Evolutionary conservation across 2,329 filamentous ascomycete species (phyloP).

Genomic region (Lasiodiplodia citricola): DNA sequence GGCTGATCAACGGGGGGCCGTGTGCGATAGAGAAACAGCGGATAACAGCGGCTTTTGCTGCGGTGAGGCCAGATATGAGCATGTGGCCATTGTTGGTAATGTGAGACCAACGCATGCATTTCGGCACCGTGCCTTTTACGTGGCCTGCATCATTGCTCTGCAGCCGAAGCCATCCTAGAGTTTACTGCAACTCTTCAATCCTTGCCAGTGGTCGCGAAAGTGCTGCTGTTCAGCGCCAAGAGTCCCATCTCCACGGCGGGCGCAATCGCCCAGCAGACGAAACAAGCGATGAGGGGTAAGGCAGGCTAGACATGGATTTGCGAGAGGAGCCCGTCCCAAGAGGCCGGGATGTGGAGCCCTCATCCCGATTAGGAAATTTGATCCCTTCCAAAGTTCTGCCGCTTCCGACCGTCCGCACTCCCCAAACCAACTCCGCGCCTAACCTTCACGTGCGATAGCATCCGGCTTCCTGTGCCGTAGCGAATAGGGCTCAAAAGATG

Average conservation of each 20-base stretch:
- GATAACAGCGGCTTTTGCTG: neutral
- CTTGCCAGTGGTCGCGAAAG: neutral
- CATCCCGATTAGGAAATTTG: constrained; percentile 19
- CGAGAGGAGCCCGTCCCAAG: neutral
- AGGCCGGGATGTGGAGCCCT: neutral
- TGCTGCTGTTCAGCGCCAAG: neutral
- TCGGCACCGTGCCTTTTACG: neutral
- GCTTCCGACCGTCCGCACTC: neutral
- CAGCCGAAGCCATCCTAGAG: neutral
- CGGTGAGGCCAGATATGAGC: neutral
- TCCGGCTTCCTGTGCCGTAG: neutral
- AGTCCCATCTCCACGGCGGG: too few relatives aligned
- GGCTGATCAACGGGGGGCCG: neutral
- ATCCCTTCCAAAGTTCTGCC: constrained; percentile 10
- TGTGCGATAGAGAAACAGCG: neutral
- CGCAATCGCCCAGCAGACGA: neutral
- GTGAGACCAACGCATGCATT: neutral
- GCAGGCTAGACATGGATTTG: neutral
- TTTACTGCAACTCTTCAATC: neutral
- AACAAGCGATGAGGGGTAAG: neutral
- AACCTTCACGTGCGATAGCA: neutral
- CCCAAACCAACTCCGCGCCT: neutral
- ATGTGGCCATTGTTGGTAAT: neutral
- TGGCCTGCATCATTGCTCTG: neutral
- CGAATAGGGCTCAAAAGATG: neutral